Conservation (phyloP, 768 basidiomycete genomes). For the Mycena galericulata region DNA sequence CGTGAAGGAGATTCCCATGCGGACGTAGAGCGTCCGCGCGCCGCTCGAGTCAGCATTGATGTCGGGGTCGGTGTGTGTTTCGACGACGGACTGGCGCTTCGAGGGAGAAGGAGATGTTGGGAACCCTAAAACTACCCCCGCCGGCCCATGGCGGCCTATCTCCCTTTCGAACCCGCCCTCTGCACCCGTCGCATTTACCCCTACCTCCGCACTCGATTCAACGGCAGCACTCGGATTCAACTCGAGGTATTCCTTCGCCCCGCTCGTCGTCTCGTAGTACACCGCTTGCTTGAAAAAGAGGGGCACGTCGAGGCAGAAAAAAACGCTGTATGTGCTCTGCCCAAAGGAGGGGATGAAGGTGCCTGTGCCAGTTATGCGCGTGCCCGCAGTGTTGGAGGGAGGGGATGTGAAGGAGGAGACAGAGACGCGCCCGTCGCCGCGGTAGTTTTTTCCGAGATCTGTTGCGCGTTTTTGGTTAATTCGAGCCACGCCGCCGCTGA, state of each 20-base stretch:
- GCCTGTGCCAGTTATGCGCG: conserved; percentile 25
- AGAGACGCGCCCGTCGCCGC: conserved; percentile 9
- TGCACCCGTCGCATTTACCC: too few relatives aligned
- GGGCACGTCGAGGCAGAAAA: conserved; percentile 29
- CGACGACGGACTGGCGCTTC: too few relatives aligned
- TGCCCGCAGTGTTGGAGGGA: too few relatives aligned
- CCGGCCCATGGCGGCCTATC: conserved; percentile 2
- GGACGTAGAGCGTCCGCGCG: conserved; percentile 46
- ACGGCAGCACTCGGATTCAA: conserved; percentile 6
- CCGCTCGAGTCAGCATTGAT: too few relatives aligned
- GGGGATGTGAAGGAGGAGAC: conserved; percentile 10
- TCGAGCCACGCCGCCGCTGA: too few relatives aligned
- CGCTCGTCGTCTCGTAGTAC: conserved; percentile 11
- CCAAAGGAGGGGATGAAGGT: conserved; percentile 29
- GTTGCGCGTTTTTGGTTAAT: not conserved
- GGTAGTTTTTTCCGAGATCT: conserved; percentile 24
- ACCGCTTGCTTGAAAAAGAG: not conserved
- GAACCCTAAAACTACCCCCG: conserved; percentile 33
- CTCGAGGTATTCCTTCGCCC: conserved; percentile 1
- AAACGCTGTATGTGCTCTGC: conserved; percentile 10
- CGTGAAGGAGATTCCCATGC: conserved; percentile 57
- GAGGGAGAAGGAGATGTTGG: too few relatives aligned
- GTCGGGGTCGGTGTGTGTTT: too few relatives aligned
- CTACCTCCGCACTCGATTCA: too few relatives aligned
- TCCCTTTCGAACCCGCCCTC: not conserved